Base-by-base conservation (phyloP, 1,284 basidiomycete species). In the Ceratobasidium sp. region DNA sequence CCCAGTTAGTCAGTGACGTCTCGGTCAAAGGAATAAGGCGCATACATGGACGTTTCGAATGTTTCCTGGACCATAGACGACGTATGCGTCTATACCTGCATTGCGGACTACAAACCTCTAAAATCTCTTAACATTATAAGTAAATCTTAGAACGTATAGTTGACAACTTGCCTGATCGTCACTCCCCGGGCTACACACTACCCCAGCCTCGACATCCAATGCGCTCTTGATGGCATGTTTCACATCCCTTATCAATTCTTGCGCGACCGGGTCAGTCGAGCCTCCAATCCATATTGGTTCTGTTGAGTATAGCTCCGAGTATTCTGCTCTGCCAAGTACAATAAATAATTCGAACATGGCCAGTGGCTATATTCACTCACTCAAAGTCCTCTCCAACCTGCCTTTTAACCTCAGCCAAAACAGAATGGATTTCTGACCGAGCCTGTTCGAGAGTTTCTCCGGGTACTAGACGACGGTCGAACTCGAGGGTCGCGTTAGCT, bases 251-350 rank as follows among this genome's bases (percentile, higher is more conserved):
- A 69, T 68, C 3, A 72, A 29, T 58, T 72, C 70, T 38, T 68
- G 58, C 0, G 47, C 27, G n/a, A 31, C 31, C n/a, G 40, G 27
- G 22, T 58, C 56, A 1, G n/a, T 25, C 22, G 56, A 58, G 27
- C 71, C 69, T 5, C 69, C 71, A 12, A 72, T 69, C 71, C 71
- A 72, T 17, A 72, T 54, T 10, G 71, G 71, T 25, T 72, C 69
- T 25, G 71, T 72, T 13, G 64, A 56, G 50, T 72, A 72, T 20
- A 49, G 47, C 57, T 72, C 71, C 27, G 68, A 34, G 27, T 70
- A 67, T n/a, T 69, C 45, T 20, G 54, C 52, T 25, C 58, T 58
- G 22, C 2, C 15, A 13, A 42, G 22, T 22, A 54, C 35, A 54
- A 7, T 13, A 38, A 3, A n/a, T 22, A 2, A 42, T 7, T 22